These are phyloP conservation scores for Komagataella pseudopastoris DNA, from an alignment of 805 yeast species.

Conservation along the genomic window DNA sequence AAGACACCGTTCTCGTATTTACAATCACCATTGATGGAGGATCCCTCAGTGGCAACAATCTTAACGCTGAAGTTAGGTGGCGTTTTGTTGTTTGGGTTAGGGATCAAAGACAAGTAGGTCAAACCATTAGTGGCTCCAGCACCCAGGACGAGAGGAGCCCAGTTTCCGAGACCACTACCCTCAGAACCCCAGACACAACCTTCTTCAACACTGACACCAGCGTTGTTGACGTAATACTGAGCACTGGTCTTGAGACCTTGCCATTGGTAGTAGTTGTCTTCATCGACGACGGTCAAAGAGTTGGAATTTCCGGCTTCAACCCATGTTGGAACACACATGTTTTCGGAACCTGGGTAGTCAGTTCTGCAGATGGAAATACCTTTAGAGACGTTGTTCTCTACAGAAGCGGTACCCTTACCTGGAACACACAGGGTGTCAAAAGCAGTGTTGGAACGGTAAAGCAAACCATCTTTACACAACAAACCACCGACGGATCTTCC, in stretches of 20 bases:
- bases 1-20: conserved; percentile 26
- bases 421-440: conserved; percentile 69
- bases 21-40: conserved; percentile 25
- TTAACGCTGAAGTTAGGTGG: conserved; percentile 45
- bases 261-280: conserved; percentile 72
- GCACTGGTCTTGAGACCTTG: conserved; percentile 73
- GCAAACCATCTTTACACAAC: conserved; percentile 68
- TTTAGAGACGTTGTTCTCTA: conserved; percentile 46
- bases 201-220: conserved; percentile 80
- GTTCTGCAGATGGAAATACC: conserved; percentile 91
- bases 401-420: conserved; percentile 64
- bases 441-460: conserved; percentile 67
- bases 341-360: conserved; percentile 98
- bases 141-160: conserved; percentile 96
- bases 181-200: conserved; percentile 91
- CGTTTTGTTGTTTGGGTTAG: conserved; percentile 78
- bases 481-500: conserved; percentile 96
- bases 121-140: conserved; percentile 69
- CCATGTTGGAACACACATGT: conserved; percentile 91
- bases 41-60: conserved; percentile 22
- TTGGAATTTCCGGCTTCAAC: conserved; percentile 52
- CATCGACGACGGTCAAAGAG: conserved; percentile 71
- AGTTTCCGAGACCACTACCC: conserved; percentile 83
- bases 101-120: conserved; percentile 81
- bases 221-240: conserved; percentile 94